These are phyloP conservation scores for Penicillium desertorum DNA, from an alignment of 495 filamentous ascomycete species.

Conservation along the genomic window DNA sequence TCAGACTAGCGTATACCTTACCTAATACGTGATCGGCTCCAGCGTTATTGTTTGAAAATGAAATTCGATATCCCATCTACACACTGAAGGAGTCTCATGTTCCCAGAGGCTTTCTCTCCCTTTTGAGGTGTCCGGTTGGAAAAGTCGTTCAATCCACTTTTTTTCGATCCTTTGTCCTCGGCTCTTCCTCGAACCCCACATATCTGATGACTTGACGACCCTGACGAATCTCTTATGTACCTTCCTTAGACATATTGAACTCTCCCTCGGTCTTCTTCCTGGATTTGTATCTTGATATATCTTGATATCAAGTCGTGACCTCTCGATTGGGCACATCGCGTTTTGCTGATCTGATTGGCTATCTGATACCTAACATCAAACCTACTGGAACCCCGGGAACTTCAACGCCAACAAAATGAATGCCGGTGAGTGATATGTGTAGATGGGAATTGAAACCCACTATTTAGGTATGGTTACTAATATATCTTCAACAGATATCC, in stretches of 20 bases:
- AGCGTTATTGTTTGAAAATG: slow-evolving; percentile 17
- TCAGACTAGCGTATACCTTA: slow-evolving; percentile 14
- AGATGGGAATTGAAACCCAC: neutral
- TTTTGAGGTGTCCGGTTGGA: slow-evolving; percentile 3
- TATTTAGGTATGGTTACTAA: slow-evolving; percentile 7
- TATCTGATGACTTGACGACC: slow-evolving; percentile 46
- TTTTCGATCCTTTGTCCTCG: slow-evolving; percentile 25
- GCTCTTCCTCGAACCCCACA: slow-evolving; percentile 21
- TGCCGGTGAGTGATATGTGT: slow-evolving; percentile 8
- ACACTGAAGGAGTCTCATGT: neutral
- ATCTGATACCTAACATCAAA: slow-evolving; percentile 14
- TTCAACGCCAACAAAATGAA: slow-evolving; percentile 9
- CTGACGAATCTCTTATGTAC: slow-evolving; percentile 49
- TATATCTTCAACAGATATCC: slow-evolving; percentile 46
- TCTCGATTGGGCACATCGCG: slow-evolving; percentile 7
- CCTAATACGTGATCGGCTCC: slow-evolving; percentile 16
- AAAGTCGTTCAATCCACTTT: slow-evolving; percentile 4
- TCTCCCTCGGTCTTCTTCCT: slow-evolving; percentile 18
- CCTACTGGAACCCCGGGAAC: slow-evolving; percentile 3
- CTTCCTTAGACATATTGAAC: slow-evolving; percentile 28
- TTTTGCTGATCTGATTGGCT: slow-evolving; percentile 2
- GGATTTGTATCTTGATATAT: slow-evolving; percentile 12
- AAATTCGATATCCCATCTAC: slow-evolving; percentile 15
- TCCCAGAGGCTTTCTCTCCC: slow-evolving; percentile 9
- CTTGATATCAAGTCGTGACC: slow-evolving; percentile 4